phyloP scores from a whole-genome alignment of 768 basidiomycete genomes.

The Tylopilus balloui region DNA sequence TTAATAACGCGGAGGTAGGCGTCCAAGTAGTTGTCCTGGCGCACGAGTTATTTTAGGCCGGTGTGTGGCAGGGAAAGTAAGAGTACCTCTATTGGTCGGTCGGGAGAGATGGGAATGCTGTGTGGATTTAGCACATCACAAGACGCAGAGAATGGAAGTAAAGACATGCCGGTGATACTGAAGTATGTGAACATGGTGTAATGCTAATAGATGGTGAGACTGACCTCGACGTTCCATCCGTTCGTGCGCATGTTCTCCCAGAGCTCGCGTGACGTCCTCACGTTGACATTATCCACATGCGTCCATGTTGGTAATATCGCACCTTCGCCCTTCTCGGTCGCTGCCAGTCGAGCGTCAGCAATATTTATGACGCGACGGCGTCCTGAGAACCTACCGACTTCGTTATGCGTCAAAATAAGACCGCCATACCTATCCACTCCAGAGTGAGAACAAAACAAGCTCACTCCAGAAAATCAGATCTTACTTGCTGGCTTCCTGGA shows the following conservation, averaged over 20 bases:
- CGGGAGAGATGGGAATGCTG: conserved; percentile 93
- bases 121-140: conserved; percentile 9
- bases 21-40: conserved; percentile 90
- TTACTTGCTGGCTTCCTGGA: conserved; percentile 75
- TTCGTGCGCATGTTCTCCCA: conserved; percentile 74
- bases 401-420: conserved; percentile 88
- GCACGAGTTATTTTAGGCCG: neutral
- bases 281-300: conserved; percentile 73
- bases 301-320: conserved; percentile 93
- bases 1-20: conserved; percentile 83
- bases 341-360: conserved; percentile 25
- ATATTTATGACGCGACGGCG: neutral
- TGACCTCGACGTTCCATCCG: conserved; percentile 90
- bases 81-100: conserved; percentile 81
- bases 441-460: conserved; percentile 5
- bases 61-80: neutral
- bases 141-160: neutral
- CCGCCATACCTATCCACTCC: conserved; percentile 69
- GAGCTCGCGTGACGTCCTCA: conserved; percentile 84
- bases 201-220: neutral
- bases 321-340: conserved; percentile 62
- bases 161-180: conserved; percentile 69
- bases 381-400: conserved; percentile 54
- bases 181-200: conserved; percentile 12
- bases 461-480: neutral